Base-by-base conservation (phyloP, 75 land plant species). In the Sequoia sempervirens region DNA sequence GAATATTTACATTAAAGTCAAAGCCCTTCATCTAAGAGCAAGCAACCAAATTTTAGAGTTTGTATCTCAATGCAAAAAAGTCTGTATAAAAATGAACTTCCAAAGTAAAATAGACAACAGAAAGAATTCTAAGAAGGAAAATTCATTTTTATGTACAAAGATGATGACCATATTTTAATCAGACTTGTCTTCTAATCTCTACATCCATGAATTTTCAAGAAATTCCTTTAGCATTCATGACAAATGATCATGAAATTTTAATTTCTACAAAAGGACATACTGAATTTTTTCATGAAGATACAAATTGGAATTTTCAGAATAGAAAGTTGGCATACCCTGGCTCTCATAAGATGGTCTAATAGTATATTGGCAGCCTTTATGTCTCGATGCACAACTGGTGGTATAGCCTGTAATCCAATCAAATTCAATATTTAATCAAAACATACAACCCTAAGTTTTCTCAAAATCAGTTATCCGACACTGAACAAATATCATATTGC, bases 361-460 rank as follows among this genome's bases (percentile, higher is more conserved):
- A 98, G 84, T 52, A 98, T 94, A 84, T 98, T 98, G 36, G 99
- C 91, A 64, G 98, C 93, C 79, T 98, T 98, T 79, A 98, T 96
- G 86, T 98, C 99, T 12, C 98, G 94, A 85, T 98, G 99, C 83
- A 96, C 88, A 32, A 98, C 96, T 36, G 99, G 99, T 82, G 99
- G 99, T 68, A 90, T 84, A 78, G 98, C 98, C 99, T 98, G 94
- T 83, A 90, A 56, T 40, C 3, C 56, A 36, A 54, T 8, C 45
- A 75, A 50, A 76, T 76, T 76, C 17, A 37, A 18, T 76, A 41
- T 41, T 43, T 78, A 26, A 78, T 78, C 78, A 75, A 40, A 61
- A 18, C n/a, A 47, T 78, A 12, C 32, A 78, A 26, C 2, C 30
- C 46, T 78, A 45, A 43, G 20, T 3, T 10, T 78, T 78, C 30